Evolutionary conservation across 2,329 filamentous ascomycete genomes (phyloP), one percentile per base, ranked within the genome.

Genomic region (Cladobotryum protrusum): DNA sequence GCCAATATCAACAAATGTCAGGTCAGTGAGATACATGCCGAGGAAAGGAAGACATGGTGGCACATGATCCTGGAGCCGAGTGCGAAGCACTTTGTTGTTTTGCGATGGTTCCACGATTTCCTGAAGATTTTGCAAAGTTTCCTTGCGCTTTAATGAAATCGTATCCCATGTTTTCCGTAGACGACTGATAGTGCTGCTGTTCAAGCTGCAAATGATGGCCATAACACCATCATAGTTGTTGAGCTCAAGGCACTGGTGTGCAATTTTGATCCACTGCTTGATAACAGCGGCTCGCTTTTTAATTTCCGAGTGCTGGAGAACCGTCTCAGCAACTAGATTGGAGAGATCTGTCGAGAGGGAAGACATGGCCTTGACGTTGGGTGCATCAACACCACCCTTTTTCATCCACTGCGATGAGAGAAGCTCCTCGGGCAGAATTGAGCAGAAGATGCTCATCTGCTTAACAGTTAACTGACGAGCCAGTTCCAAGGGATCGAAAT

Each of bases 201-300:
- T 95, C 44, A 99, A 72, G 9, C 88, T 91, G 73, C 91, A 96
- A 61, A 96, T 89, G 59, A 99, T 96, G 7, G 93, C 90, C 90
- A 97, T 96, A 11, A 99, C 73, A 0, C 89, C 89, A 63, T 99
- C 92, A 60, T 96, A 99, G 71, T 99, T 99, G 72, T 93, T 86
- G 20, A 97, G 78, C 61, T 93, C 88, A 5, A 95, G 74, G 57
- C 89, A 95, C 60, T 87, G 88, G 59, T 86, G 79, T 1, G 89
- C 89, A 58, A 97, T 84, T 75, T 97, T 99, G 65, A 96, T 88
- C 93, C 93, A 99, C 60, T 97, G 91, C 73, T 99, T 97, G 72
- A 99, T 93, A 47, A 90, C 82, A 2, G 80, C 73, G 1, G 93
- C 92, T 20, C 93, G 83, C 73, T 92, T 95, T 79, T 97, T 97